Evolutionary conservation across 352 stramenopile species (phyloP).

Genomic region (Phytopythium boreale): DNA sequence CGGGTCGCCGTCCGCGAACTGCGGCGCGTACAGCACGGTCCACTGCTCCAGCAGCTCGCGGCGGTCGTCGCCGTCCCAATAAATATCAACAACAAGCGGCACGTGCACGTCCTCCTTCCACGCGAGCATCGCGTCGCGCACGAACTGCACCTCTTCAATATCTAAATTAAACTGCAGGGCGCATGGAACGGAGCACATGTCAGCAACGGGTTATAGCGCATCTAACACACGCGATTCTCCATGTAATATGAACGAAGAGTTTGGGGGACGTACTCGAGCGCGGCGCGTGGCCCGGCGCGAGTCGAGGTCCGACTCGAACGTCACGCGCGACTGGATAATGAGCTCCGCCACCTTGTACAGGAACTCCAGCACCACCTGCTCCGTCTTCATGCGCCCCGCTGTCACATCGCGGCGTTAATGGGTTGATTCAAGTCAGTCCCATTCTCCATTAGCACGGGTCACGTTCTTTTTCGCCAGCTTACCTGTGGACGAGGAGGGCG

Average conservation of each 20-base stretch:
- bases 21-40: constrained; percentile 55
- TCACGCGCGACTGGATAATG: constrained; percentile 77
- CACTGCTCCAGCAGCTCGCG: constrained; percentile 76
- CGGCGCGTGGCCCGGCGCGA: constrained; percentile 41
- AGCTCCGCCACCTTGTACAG: constrained; percentile 83
- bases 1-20: constrained; percentile 25
- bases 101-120: constrained; percentile 75
- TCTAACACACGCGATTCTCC: not conserved
- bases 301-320: constrained; percentile 53
- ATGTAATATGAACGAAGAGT: not conserved
- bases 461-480: not conserved
- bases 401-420: not conserved
- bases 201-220: not conserved
- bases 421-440: not conserved
- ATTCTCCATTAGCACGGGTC: not conserved
- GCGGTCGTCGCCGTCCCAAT: constrained; percentile 41
- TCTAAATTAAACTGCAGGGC: constrained; percentile 69
- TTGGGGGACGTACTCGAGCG: constrained; percentile 42
- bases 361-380: constrained; percentile 85
- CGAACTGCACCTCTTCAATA: constrained; percentile 69
- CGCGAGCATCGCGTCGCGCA: constrained; percentile 60
- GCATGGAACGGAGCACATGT: not conserved
- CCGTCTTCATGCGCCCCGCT: constrained; percentile 71
- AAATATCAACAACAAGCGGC: constrained; percentile 71
- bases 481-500: constrained; percentile 4